Evolutionary conservation across 108 stramenopile genomes (phyloP), one percentile per base, ranked within the genome.

Genomic region (Discostella pseudostelligera): DNA sequence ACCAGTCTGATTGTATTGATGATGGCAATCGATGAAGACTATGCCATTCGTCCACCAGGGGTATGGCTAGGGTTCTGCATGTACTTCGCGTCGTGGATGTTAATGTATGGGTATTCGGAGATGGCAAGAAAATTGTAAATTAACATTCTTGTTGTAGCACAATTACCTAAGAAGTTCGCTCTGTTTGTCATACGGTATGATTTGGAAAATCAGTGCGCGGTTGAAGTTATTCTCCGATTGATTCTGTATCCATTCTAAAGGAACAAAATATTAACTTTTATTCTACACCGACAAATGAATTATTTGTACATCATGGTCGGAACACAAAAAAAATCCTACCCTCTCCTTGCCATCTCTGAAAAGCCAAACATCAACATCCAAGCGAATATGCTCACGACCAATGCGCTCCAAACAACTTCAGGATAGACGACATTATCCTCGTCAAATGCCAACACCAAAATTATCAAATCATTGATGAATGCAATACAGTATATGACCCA

Each of bases 391-490:
- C 29, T 47, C 29, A 26, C 46, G 25, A 62, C 32, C 36, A 62
- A 48, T 3, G 45, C 61, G 17, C 46, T 47, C 45, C 44, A 46
- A 49, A 37, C 47, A 46, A 49, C 32, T 24, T 48, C 61, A 36
- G 47, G 35, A 28, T 47, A 47, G 22, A 46, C 59, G 40, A 59
- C 24, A 46, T 69, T 69, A 51, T 69, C 67, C 37, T 9, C 39
- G 51, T 69, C 67, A 59, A 69, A 69, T 28, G 67, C 67, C 58
- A 69, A 26, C 13, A 69, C 67, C 47, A 69, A 59, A 36, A 69
- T 24, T 1, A 69, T 56, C 22, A 69, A 36, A 39, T 59, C 67
- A 25, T 50, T 56, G 46, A 69, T 37, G 26, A 59, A 69, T 13
- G 44, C 39, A 37, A 69, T 39, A 26, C 57, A 57, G 37, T 58